Percentiles rank a stretch among this genome's conserved stretches.
Conservation (phyloP, 495 filamentous ascomycete species). For the Neurospora sp. region DNA sequence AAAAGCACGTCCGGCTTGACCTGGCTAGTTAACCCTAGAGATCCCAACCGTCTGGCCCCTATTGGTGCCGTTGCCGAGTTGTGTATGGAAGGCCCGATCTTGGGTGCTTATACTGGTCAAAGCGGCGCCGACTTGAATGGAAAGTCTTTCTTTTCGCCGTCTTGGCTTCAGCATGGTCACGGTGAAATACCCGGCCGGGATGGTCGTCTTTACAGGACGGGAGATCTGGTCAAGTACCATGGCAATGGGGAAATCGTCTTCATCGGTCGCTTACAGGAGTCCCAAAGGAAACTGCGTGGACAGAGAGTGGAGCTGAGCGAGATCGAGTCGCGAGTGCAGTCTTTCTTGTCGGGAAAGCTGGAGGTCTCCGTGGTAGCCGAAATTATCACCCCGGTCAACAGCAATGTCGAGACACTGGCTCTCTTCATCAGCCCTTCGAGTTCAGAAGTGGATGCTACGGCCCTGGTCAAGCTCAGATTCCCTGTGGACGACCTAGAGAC, state of each 20-base stretch:
- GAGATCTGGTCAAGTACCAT: constrained; percentile 41
- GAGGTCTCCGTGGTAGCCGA: constrained; percentile 20
- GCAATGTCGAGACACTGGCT: constrained; percentile 4
- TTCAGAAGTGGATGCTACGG: constrained; percentile 9
- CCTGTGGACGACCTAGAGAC: neutral
- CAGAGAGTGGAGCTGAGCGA: constrained; percentile 30
- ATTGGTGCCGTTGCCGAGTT: constrained; percentile 39
- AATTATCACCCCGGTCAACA: constrained; percentile 26
- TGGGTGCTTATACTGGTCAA: constrained; percentile 38
- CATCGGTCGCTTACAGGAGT: constrained; percentile 23
- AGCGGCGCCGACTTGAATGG: neutral
- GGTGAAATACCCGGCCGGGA: neutral
- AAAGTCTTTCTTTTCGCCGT: constrained; percentile 12
- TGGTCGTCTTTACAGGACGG: constrained; percentile 24
- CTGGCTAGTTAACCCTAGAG: constrained; percentile 23
- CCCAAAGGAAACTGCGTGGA: constrained; percentile 30
- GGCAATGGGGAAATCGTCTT: constrained; percentile 29
- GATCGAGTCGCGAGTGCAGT: constrained; percentile 21
- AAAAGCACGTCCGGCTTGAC: neutral
- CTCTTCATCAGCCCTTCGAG: constrained; percentile 21
- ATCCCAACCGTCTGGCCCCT: constrained; percentile 24
- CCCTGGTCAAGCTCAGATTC: neutral
- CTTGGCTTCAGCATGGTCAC: constrained; percentile 26
- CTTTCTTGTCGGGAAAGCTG: constrained; percentile 6
- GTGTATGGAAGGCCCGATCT: constrained; percentile 33